A percentile compares a stretch with the other conserved stretches of the same genome.
These are phyloP conservation scores for Scheffersomyces parashehatae DNA, from an alignment of 1,139 yeast species.

Conservation along the genomic window DNA sequence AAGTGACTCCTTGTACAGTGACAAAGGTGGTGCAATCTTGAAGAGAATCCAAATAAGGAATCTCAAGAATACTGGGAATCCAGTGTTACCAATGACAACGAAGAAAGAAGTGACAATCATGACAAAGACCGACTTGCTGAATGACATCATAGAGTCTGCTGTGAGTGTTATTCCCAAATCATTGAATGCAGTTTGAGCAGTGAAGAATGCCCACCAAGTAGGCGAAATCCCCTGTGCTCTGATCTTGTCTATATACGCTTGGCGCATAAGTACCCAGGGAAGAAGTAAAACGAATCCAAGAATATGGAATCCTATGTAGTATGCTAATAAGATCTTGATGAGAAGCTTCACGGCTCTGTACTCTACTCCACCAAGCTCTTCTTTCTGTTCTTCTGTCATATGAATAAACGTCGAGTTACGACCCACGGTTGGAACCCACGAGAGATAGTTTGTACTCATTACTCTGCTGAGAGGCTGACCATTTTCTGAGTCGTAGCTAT, in stretches of 20 bases:
- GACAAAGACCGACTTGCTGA: constrained; percentile 62
- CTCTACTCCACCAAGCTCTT: constrained; percentile 96
- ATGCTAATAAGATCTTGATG: constrained; percentile 62
- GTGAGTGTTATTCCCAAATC: constrained; percentile 84
- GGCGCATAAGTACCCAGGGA: constrained; percentile 61
- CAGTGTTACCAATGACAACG: constrained; percentile 89
- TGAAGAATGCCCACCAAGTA: constrained; percentile 92
- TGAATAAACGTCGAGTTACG: constrained; percentile 91
- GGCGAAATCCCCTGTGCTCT: constrained; percentile 62
- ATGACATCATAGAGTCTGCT: constrained; percentile 73
- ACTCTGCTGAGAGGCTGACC: constrained; percentile 8
- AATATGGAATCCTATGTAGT: constrained; percentile 76
- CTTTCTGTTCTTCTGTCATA: constrained; percentile 79
- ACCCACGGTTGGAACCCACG: constrained; percentile 94
- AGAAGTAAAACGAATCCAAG: constrained; percentile 57
- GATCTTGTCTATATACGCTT: constrained; percentile 44
- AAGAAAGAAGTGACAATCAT: constrained; percentile 65
- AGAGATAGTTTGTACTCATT: constrained; percentile 66
- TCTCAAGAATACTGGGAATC: constrained; percentile 81
- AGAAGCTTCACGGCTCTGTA: constrained; percentile 83
- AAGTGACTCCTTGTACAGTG: constrained; percentile 70
- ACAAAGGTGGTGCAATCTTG: constrained; percentile 65
- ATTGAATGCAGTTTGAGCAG: constrained; percentile 74
- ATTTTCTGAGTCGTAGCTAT: constrained; percentile 8
- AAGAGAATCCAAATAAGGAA: constrained; percentile 79